A percentile compares a stretch with the other conserved stretches of the same genome.
These are phyloP conservation scores for Pseudonitzschia pungens DNA, from an alignment of 108 stramenopile species.

Conservation along the genomic window DNA sequence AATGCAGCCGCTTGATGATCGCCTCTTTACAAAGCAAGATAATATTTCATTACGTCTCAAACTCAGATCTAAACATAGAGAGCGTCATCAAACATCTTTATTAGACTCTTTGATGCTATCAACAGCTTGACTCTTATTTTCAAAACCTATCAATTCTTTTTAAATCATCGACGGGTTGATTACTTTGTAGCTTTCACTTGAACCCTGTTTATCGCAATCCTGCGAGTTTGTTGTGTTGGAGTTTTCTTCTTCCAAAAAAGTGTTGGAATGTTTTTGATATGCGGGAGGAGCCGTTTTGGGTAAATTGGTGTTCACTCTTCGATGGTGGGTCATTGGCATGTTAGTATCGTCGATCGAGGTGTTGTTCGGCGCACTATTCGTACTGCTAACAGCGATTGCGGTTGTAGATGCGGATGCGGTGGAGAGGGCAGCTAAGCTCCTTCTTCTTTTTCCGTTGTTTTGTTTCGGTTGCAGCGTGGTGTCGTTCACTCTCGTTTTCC, in stretches of 20 bases:
- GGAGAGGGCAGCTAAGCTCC: not conserved
- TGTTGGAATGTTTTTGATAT: not conserved
- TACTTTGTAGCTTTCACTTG: not conserved
- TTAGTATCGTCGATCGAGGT: not conserved
- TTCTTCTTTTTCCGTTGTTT: not conserved
- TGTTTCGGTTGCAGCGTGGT: not conserved
- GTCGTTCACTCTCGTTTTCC: not conserved
- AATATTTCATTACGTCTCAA: too few relatives aligned
- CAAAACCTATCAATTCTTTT: not conserved
- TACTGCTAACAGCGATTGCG: not conserved
- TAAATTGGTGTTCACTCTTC: not conserved
- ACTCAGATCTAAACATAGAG: too few relatives aligned
- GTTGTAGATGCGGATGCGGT: not conserved
- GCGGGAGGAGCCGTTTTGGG: constrained; percentile 7
- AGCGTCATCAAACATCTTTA: too few relatives aligned
- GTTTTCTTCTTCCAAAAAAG: not conserved
- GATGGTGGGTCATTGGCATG: not conserved
- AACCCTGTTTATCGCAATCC: not conserved
- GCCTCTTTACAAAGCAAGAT: too few relatives aligned
- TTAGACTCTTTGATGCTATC: too few relatives aligned
- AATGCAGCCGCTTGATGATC: too few relatives aligned
- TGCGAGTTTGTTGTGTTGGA: not conserved
- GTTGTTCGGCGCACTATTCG: not conserved
- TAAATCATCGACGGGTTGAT: constrained; percentile 3
- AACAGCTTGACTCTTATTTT: not conserved